Base-by-base conservation (phyloP, 2,329 filamentous ascomycete species). In the Talaromyces sp. region DNA sequence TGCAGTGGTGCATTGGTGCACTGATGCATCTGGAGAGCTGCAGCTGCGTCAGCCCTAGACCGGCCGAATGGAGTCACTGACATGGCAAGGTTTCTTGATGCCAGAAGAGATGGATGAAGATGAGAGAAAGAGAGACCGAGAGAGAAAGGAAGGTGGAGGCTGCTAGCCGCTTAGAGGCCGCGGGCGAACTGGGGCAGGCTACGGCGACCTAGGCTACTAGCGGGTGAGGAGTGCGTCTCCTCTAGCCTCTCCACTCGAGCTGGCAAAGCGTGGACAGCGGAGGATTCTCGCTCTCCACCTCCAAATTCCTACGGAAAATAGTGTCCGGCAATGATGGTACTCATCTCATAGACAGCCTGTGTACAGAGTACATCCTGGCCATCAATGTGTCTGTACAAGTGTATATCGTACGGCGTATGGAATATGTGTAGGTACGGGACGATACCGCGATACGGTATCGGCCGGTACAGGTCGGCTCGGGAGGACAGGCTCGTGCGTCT, bases 131-230 rank as follows among this genome's bases (percentile, higher is more conserved):
- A 52, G 16, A 52, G 12, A 52, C 18, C 2, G 8, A 52, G 50
- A 52, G 50, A 28, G 27, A 14, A 27, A 52, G 50, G 50, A 28
- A 52, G 50, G 27, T 28, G 50, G 50, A 28, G 55, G 55, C 23
- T 28, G 10, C 34, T 56, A 56, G 55, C 33, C n/a, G 36, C 33
- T 42, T 56, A 56, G 55, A 56, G 55, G 55, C 55, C 55, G 55
- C 36, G 55, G 34, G 36, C 33, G 36, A 42, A 56, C 55, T 56
- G 55, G 55, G 55, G 55, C 55, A 56, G 36, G 36, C 33, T 14
- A n/a, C 36, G 27, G 36, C 33, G 42, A 14, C 8, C 42, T 6
- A 47, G 18, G 23, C 27, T 8, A 53, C 44, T 47, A 47, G 23
- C 36, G 36, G 14, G 36, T 5, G 36, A 40, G 36, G 36, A 40